Base-by-base conservation (phyloP, 148 eudicot species). In the Dysphania ambrosioides region DNA sequence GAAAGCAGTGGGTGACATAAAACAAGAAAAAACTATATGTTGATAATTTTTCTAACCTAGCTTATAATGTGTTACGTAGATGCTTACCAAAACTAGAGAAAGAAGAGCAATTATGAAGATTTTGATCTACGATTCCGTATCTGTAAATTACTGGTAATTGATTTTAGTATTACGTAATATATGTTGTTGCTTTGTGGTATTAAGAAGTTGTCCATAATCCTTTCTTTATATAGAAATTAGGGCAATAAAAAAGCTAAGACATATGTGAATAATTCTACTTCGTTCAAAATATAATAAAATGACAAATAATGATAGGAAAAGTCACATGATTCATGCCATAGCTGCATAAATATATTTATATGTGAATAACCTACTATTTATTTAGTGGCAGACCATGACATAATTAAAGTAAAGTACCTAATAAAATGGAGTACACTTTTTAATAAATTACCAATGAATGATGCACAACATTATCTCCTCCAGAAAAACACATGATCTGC, bases 81-180 rank as follows among this genome's bases (percentile, higher is more conserved):
- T 27, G 26, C 76, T 73, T 73, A 73, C 76, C 76, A 73, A 73
- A 59, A 61, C 11, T 23, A 73, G 59, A 7, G 68, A 73, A 57
- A 73, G 31, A 6, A 62, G 18, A 26, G 62, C 6, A 32, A 73
- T 29, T 42, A 8, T 15, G n/a, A 64, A 21, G 68, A 19, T 29
- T 40, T 6, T 60, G n/a, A 29, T 61, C 36, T 70, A n/a, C 5
- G 23, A 70, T 34, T 21, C 41, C 72, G 51, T 70, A 30, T 26
- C 71, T 24, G 16, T 19, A n/a, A 44, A 47, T 5, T 47, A 47
- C 51, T 47, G 13, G 15, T 42, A 42, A 15, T 47, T 11, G 3
- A 2, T 47, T 16, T 47, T 15, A 47, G 15, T 47, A 11, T 47
- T 42, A 42, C 2, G 47, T 9, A 42, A 3, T 47, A 47, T 15